phyloP scores from a whole-genome alignment of 768 basidiomycete species.

The Lactarius vividus region DNA sequence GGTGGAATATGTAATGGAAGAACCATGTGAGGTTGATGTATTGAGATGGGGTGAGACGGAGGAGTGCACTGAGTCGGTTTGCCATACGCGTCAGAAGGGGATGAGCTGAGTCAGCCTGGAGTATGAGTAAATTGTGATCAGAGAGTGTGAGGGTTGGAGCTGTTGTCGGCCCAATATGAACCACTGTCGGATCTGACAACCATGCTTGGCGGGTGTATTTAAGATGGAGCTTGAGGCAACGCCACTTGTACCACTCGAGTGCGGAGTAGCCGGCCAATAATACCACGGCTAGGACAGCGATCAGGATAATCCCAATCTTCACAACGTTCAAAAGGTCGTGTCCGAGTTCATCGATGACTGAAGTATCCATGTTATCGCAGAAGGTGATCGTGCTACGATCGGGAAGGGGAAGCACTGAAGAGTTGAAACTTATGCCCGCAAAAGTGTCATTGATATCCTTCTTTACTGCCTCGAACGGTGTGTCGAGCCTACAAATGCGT shows the following conservation, averaged over 20 bases:
- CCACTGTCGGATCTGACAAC: constrained; percentile 65
- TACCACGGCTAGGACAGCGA: constrained; percentile 68
- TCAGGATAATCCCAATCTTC: constrained; percentile 73
- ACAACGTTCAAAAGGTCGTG: constrained; percentile 74
- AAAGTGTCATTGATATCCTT: constrained; percentile 89
- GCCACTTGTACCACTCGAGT: constrained; percentile 90
- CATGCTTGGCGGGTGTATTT: constrained; percentile 74
- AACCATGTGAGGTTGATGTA: constrained; percentile 83
- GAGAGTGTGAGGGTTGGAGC: constrained; percentile 58
- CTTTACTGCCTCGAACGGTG: constrained; percentile 86
- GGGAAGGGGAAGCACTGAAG: constrained; percentile 75
- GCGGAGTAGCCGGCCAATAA: constrained; percentile 71
- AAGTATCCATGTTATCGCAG: constrained; percentile 76
- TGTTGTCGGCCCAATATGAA: constrained; percentile 38
- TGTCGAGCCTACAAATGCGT: constrained; percentile 56
- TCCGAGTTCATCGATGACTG: constrained; percentile 83
- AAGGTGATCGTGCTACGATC: constrained; percentile 64
- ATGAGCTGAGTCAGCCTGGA: constrained; percentile 65
- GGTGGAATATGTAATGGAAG: constrained; percentile 86
- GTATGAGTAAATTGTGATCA: constrained; percentile 76
- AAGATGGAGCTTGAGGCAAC: constrained; percentile 61
- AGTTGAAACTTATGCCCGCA: constrained; percentile 64
- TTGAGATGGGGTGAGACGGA: constrained; percentile 58
- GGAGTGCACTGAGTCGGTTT: constrained; percentile 47
- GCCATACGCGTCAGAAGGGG: constrained; percentile 70